Conservation (phyloP, 441 rosid species). For the Flueggea neowawraea region DNA sequence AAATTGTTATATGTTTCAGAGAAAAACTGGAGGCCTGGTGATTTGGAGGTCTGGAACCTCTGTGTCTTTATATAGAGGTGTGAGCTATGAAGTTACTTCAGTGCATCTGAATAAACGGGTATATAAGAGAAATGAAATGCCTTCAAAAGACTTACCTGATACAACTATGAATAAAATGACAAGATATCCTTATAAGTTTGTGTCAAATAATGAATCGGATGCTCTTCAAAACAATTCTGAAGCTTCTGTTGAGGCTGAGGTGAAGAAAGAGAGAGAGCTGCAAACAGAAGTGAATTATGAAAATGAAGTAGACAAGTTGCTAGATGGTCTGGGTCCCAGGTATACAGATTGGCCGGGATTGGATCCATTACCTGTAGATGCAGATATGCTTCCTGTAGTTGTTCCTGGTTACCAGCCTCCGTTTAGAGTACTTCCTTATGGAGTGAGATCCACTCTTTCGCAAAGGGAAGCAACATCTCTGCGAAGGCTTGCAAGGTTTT, state of each 20-base stretch:
- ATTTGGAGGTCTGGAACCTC: constrained; percentile 94
- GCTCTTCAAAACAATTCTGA: constrained; percentile 27
- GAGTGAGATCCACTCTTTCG: constrained; percentile 65
- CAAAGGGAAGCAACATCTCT: constrained; percentile 72
- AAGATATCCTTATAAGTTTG: constrained; percentile 15
- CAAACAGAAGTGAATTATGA: constrained; percentile 53
- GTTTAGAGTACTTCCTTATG: constrained; percentile 91
- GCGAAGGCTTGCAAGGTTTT: constrained; percentile 78
- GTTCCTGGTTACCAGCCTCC: constrained; percentile 84
- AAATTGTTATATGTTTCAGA: constrained; percentile 33
- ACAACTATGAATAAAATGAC: constrained; percentile 18
- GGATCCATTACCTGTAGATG: constrained; percentile 85
- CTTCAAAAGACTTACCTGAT: constrained; percentile 13
- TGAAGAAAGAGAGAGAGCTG: constrained; percentile 24
- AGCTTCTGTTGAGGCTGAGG: constrained; percentile 15
- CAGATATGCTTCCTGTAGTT: constrained; percentile 82
- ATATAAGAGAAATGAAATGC: constrained; percentile 25
- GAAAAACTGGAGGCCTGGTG: constrained; percentile 95
- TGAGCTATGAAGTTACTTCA: constrained; percentile 55
- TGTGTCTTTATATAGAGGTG: constrained; percentile 70
- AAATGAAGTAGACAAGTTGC: constrained; percentile 67
- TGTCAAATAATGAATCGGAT: constrained; percentile 22
- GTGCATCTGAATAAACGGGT: constrained; percentile 35
- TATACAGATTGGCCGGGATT: constrained; percentile 81
- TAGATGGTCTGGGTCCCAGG: constrained; percentile 82